phyloP scores from a whole-genome alignment of 129 eudicot genomes.

The Centella asiatica region DNA sequence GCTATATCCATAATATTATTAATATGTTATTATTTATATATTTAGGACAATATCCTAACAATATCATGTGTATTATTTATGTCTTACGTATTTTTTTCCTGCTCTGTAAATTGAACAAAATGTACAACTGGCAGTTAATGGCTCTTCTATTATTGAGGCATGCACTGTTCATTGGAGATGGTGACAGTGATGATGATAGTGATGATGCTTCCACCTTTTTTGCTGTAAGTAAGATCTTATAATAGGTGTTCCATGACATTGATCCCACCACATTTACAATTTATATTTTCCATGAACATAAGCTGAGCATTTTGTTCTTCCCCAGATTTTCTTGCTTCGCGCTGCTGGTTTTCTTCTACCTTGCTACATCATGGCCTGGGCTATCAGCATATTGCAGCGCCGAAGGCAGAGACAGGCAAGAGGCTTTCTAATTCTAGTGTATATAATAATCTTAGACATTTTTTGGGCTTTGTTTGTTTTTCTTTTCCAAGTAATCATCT shows the following conservation, averaged over 20 bases:
- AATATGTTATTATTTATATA: too few species aligned
- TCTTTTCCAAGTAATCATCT: not conserved
- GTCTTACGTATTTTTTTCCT: too few species aligned
- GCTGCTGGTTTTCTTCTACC: constrained; percentile 17
- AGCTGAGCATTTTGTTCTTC: constrained; percentile 13
- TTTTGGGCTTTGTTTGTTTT: not conserved
- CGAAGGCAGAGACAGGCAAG: constrained; percentile 78
- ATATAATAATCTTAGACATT: not conserved
- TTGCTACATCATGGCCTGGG: constrained; percentile 17
- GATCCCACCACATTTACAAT: not conserved
- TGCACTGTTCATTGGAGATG: constrained; percentile 53
- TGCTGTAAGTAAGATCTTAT: constrained; percentile 40
- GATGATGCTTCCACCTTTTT: constrained; percentile 57
- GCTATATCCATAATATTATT: too few species aligned
- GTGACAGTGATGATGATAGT: constrained; percentile 37
- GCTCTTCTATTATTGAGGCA: constrained; percentile 75
- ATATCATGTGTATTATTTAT: too few species aligned
- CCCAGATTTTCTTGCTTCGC: constrained; percentile 41
- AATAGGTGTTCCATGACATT: not conserved
- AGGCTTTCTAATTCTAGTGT: not conserved
- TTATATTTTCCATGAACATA: not conserved
- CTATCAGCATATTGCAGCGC: constrained; percentile 60
- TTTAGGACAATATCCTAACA: too few species aligned
- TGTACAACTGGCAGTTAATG: constrained; percentile 46
- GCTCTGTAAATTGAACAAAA: not conserved